phyloP scores from a whole-genome alignment of 2,329 filamentous ascomycete genomes.

The Neonectria coccinea region DNA sequence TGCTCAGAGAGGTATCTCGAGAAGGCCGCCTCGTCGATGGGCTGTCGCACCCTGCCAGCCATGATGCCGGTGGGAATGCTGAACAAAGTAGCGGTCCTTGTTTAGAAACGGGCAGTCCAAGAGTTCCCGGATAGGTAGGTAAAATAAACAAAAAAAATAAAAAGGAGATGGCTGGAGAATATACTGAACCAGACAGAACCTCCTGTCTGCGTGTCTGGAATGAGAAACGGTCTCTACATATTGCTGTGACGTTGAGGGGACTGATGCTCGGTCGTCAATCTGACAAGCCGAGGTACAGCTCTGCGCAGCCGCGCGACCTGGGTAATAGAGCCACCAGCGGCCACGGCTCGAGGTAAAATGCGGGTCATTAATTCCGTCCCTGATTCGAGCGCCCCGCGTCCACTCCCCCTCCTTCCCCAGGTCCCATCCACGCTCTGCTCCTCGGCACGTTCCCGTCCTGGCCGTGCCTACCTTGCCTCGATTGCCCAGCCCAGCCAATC shows the following conservation, averaged over 20 bases:
- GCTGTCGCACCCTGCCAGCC: slow-evolving; percentile 91
- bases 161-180: not conserved
- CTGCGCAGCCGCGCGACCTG: slow-evolving; percentile 14
- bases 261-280: slow-evolving; percentile 26
- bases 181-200: slow-evolving; percentile 1
- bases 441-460: slow-evolving; percentile 27
- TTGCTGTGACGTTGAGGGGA: slow-evolving; percentile 19
- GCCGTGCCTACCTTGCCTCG: not conserved
- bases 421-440: slow-evolving; percentile 14
- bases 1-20: slow-evolving; percentile 81
- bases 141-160: too few species aligned
- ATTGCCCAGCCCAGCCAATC: slow-evolving; percentile 11
- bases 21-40: slow-evolving; percentile 84
- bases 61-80: slow-evolving; percentile 56
- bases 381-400: not conserved
- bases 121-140: not conserved
- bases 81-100: not conserved
- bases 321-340: slow-evolving; percentile 14
- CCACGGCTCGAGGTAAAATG: slow-evolving; percentile 25
- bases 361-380: slow-evolving; percentile 31
- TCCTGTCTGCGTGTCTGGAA: slow-evolving; percentile 8
- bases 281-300: slow-evolving; percentile 43
- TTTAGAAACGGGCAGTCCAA: not conserved
- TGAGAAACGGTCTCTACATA: slow-evolving; percentile 16
- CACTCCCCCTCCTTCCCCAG: slow-evolving; percentile 29